Base-by-base conservation (phyloP, 2,329 filamentous ascomycete species). In the Botrytis cinerea region DNA sequence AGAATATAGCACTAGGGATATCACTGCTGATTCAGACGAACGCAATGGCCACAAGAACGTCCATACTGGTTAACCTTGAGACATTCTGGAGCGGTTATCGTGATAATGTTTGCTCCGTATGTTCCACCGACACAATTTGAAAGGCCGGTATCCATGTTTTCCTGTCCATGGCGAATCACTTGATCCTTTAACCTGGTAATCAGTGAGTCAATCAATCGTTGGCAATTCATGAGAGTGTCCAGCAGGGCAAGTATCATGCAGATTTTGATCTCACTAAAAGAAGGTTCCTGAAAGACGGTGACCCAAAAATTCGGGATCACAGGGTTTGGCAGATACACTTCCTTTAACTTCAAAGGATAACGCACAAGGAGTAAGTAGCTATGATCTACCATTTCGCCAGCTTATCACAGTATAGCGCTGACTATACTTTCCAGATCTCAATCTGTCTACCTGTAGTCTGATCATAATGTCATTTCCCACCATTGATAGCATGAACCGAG, bases 321-420 rank as follows among this genome's bases (percentile, higher is more conserved):
- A 38, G 35, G 32, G 20, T 51, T 51, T 32, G 45, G 32, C 45
- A 66, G 28, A 54, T 40, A 20, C 10, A n/a, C 22, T 22, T 18
- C 25, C 16, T 18, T 38, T 18, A 16, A 38, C 14, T 16, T 25
- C 8, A 22, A 22, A 22, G 2, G 38, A 12, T 40, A 28, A 8
- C 16, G 10, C 9, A 28, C 46, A 40, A 54, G 5, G 35, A 22
- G 25, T 1, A 35, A 25, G 35, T 51, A 38, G 14, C 10, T 16
- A 57, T 54, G 4, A 57, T 68, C 22, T 35, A 8, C 18, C 18
- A 38, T 10, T 38, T 12, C 20, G 8, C 5, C 18, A 57, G 3
- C 48, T 43, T 35, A 66, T 69, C 48, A 43, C n/a, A 28, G 25
- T n/a, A 68, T n/a, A 68, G 48, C 38, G 20, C 66, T 25, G 22